These are phyloP conservation scores for Paracoccidioides brasiliensis DNA, from an alignment of 2,329 filamentous ascomycete genomes.

Conservation along the genomic window DNA sequence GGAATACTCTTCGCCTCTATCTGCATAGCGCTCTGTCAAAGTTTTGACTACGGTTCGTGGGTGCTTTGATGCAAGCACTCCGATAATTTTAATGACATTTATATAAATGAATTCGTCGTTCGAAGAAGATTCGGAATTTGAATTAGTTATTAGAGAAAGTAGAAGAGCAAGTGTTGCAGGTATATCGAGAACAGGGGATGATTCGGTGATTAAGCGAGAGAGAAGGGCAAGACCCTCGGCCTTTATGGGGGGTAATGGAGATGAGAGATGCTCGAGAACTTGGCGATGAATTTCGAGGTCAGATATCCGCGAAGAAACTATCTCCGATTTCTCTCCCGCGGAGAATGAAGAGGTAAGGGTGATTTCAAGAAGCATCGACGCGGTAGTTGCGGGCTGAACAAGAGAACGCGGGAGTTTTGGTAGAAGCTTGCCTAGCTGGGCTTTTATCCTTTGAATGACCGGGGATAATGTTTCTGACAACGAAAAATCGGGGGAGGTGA, in stretches of 20 bases:
- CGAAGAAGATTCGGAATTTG: slow-evolving; percentile 22
- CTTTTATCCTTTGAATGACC: slow-evolving; percentile 22
- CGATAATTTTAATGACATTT: slow-evolving; percentile 31
- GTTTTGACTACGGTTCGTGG: slow-evolving; percentile 30
- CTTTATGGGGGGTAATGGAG: slow-evolving; percentile 29
- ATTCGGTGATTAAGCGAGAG: slow-evolving; percentile 26
- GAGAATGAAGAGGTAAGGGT: slow-evolving; percentile 17
- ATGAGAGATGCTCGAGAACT: slow-evolving; percentile 28
- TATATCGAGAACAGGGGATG: slow-evolving; percentile 32
- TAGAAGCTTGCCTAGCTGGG: slow-evolving; percentile 24
- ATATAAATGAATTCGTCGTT: slow-evolving; percentile 34
- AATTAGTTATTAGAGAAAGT: slow-evolving; percentile 25
- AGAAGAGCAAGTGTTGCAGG: slow-evolving; percentile 30
- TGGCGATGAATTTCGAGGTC: slow-evolving; percentile 31
- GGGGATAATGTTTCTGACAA: slow-evolving; percentile 19
- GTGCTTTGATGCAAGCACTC: slow-evolving; percentile 28
- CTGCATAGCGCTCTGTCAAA: slow-evolving; percentile 28
- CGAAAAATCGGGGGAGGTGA: slow-evolving; percentile 30
- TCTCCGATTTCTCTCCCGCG: slow-evolving; percentile 14
- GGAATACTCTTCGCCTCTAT: slow-evolving; percentile 23
- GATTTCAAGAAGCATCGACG: slow-evolving; percentile 32
- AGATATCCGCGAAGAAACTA: slow-evolving; percentile 16
- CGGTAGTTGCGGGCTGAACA: slow-evolving; percentile 27
- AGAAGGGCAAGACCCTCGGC: slow-evolving; percentile 32
- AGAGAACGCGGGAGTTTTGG: slow-evolving; percentile 21